phyloP scores from a whole-genome alignment of 1,284 basidiomycete species.

The Cronartium quercuum region DNA sequence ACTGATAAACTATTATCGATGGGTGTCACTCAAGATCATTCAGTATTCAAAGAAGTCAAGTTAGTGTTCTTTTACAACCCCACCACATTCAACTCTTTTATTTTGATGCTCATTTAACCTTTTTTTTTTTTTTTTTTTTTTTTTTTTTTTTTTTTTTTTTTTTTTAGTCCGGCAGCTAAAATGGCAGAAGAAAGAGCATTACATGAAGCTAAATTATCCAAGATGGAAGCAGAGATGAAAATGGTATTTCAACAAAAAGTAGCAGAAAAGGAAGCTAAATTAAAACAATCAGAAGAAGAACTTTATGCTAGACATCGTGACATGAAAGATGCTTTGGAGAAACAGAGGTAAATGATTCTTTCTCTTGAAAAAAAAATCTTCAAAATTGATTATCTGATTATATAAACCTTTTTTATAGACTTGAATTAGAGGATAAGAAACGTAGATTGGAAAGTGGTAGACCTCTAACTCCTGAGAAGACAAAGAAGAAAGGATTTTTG shows the following conservation, averaged over 20 bases:
- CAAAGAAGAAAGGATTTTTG: slow-evolving; percentile 37
- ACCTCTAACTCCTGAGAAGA: slow-evolving; percentile 39
- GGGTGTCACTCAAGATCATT: slow-evolving; percentile 92
- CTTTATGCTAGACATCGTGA: slow-evolving; percentile 93
- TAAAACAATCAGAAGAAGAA: slow-evolving; percentile 97
- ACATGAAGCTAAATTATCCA: slow-evolving; percentile 72
- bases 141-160: slow-evolving; percentile 14
- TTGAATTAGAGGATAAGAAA: slow-evolving; percentile 39
- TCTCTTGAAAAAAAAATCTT: not conserved
- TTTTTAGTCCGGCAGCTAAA: slow-evolving; percentile 74
- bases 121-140: not conserved
- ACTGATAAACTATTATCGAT: slow-evolving; percentile 87
- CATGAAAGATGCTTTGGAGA: slow-evolving; percentile 79
- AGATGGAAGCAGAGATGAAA: slow-evolving; percentile 86
- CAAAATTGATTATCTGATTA: not conserved
- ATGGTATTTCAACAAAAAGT: slow-evolving; percentile 96
- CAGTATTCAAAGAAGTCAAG: slow-evolving; percentile 98
- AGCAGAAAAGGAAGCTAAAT: slow-evolving; percentile 92
- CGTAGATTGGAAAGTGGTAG: slow-evolving; percentile 36
- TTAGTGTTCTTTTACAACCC: slow-evolving; percentile 57
- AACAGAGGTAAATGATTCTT: slow-evolving; percentile 33
- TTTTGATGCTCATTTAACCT: not conserved
- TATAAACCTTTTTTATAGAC: slow-evolving; percentile 4
- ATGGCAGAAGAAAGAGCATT: slow-evolving; percentile 82
- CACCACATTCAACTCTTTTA: no score